Base-by-base conservation (phyloP, 1,139 yeast genomes). In the Yamadazyma atmosphaerica region DNA sequence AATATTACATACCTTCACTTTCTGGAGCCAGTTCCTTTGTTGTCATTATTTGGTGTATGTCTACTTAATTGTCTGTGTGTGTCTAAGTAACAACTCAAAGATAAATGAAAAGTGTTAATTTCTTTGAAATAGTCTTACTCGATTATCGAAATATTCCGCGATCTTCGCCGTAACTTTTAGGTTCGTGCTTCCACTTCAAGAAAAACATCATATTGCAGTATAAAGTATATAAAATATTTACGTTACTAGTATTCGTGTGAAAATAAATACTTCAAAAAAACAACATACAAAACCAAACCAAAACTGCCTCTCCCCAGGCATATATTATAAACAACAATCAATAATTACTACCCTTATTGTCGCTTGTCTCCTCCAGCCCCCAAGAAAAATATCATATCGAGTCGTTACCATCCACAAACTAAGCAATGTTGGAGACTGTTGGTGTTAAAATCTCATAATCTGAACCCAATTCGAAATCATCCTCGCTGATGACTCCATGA, bases 361-460 rank as follows among this genome's bases (percentile, higher is more conserved):
- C n/a, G n/a, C n/a, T n/a, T n/a, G n/a, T n/a, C n/a, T n/a, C n/a
- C n/a, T n/a, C n/a, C n/a, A n/a, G n/a, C 29, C 8, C 10, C 16
- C 5, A 13, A 12, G 5, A 13, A 7, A 14, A 7, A 15, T 11
- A 14, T 14, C 17, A 7, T 14, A 14, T 5, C 15, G 4, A 26
- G 4, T 26, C 27, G 14, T 26, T 12, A 13, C 12, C 8, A 12
- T 17, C 29, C 5, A 26, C 4, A 29, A 12, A 12, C 12, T 32
- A 34, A 16, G 22, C 21, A 18, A 34, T 30, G 23, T 43, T 34
- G 15, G 47, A 43, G 16, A 45, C 34, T 9, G 43, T 36, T 14
- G 69, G 58, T 1, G 74, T 65, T 41, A 70, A 61, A 15, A 70
- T 52, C 44, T 70, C 76, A 46, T 50, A 71, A 45, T 71, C 77